These are phyloP conservation scores for Pythium utonaiense DNA, from an alignment of 352 stramenopile species.

Conservation along the genomic window DNA sequence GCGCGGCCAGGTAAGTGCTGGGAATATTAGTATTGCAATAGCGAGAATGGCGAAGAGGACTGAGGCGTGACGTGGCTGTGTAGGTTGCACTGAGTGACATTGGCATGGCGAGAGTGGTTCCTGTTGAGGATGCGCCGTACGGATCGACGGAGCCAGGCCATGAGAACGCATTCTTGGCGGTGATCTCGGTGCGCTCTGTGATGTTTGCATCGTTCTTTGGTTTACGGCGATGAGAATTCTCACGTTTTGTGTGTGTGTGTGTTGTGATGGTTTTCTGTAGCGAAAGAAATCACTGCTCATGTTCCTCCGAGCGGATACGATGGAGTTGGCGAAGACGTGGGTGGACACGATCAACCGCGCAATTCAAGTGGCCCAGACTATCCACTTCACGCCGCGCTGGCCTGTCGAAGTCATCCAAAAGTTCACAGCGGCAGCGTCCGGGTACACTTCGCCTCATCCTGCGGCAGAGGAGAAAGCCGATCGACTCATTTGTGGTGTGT, in stretches of 20 bases:
- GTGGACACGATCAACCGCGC: slow-evolving; percentile 80
- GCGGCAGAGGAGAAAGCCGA: too few species aligned
- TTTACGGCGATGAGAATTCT: neutral
- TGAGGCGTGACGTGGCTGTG: neutral
- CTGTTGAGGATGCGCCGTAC: slow-evolving; percentile 69
- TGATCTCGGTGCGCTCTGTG: slow-evolving; percentile 66
- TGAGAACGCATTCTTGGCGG: slow-evolving; percentile 57
- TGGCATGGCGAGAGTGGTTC: slow-evolving; percentile 69
- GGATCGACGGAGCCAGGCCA: slow-evolving; percentile 60
- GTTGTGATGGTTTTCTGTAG: slow-evolving; percentile 22
- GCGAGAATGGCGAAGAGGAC: too few species aligned
- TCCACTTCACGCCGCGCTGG: slow-evolving; percentile 66
- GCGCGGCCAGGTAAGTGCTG: slow-evolving; percentile 45
- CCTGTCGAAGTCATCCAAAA: slow-evolving; percentile 67
- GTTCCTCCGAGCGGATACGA: slow-evolving; percentile 73
- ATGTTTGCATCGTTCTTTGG: too few species aligned
- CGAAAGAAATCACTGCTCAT: slow-evolving; percentile 76
- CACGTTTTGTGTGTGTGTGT: too few species aligned
- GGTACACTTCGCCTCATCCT: slow-evolving; percentile 40
- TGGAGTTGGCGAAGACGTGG: slow-evolving; percentile 67
- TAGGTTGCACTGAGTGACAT: slow-evolving; percentile 57
- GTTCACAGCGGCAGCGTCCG: slow-evolving; percentile 63
- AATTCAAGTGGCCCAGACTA: slow-evolving; percentile 60
- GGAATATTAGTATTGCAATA: neutral
- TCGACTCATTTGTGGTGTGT: too few species aligned